These are phyloP conservation scores for Paracamarosporium sp. DNA, from an alignment of 2,329 filamentous ascomycete species.

Conservation along the genomic window DNA sequence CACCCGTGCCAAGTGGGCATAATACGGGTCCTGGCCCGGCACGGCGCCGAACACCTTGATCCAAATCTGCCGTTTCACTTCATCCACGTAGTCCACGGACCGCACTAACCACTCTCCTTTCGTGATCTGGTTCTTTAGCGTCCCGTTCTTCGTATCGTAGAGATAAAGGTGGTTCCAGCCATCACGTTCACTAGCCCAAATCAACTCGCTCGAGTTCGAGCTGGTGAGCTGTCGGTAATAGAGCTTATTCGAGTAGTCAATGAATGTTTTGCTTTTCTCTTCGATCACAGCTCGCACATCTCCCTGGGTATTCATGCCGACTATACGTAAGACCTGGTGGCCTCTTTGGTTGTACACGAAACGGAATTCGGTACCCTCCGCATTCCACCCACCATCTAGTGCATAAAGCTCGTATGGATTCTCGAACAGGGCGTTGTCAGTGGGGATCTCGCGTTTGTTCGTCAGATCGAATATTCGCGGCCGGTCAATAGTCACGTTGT, in stretches of 20 bases:
- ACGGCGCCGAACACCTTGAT: conserved; percentile 29
- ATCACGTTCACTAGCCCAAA: conserved; percentile 34
- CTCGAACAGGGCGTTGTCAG: conserved; percentile 23
- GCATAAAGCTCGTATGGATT: conserved; percentile 22
- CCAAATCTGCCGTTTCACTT: conserved; percentile 27
- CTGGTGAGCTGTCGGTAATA: conserved; percentile 18
- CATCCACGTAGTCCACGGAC: conserved; percentile 30
- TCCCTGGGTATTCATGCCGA: conserved; percentile 30
- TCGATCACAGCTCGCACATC: conserved; percentile 26
- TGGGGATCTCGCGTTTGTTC: conserved; percentile 22
- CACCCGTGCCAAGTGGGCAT: conserved; percentile 32
- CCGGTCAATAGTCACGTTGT: conserved; percentile 24
- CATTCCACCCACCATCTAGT: conserved; percentile 25
- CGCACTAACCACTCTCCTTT: conserved; percentile 46
- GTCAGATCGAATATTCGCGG: conserved; percentile 28
- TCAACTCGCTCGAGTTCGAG: conserved; percentile 23
- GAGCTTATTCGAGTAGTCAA: conserved; percentile 28
- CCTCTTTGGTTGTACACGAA: conserved; percentile 32
- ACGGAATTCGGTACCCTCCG: conserved; percentile 28
- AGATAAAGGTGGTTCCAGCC: conserved; percentile 40
- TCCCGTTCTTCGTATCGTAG: conserved; percentile 40
- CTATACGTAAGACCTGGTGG: conserved; percentile 26
- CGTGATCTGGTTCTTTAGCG: conserved; percentile 44
- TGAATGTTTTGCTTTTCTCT: conserved; percentile 30
- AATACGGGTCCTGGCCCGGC: conserved; percentile 29